Evolutionary conservation across 495 filamentous ascomycete genomes (phyloP).

Genomic region (Chaetomium cochliodes): DNA sequence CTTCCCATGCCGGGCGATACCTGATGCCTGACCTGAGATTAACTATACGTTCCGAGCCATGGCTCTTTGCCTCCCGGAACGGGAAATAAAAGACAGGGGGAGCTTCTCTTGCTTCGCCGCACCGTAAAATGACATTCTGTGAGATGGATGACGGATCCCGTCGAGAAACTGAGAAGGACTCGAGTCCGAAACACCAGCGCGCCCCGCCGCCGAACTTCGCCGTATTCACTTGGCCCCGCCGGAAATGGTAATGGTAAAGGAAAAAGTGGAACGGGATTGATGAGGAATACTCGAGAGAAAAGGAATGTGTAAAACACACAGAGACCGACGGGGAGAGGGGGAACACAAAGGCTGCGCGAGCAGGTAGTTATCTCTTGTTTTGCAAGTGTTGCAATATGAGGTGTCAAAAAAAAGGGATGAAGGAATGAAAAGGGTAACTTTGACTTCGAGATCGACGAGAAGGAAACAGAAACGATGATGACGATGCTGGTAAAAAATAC

Average conservation of each 20-base stretch:
- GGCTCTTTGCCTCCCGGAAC: not conserved
- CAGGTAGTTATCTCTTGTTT: not conserved
- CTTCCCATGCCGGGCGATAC: not conserved
- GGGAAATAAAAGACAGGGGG: not conserved
- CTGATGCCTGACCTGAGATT: not conserved
- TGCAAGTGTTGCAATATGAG: not conserved
- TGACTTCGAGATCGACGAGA: too few relatives aligned
- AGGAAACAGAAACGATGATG: constrained; percentile 8
- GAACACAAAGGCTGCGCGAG: constrained; percentile 9
- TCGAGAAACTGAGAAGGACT: constrained; percentile 1
- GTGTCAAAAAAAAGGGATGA: not conserved
- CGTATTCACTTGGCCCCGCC: not conserved
- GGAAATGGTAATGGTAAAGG: not conserved
- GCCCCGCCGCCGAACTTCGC: constrained; percentile 1
- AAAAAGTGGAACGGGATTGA: not conserved
- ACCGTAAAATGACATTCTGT: not conserved
- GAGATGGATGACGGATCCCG: not conserved
- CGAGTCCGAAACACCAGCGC: constrained; percentile 5
- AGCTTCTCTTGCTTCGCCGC: constrained; percentile 6
- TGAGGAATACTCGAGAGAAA: not conserved
- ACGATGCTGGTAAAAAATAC: constrained; percentile 11
- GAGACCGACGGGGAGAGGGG: not conserved
- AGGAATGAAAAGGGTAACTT: not conserved
- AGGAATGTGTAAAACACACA: not conserved
- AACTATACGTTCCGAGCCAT: not conserved